Percentiles rank a stretch among this genome's conserved stretches.
Evolutionary conservation across 2,329 filamentous ascomycete species (phyloP).

Genomic region (Paraphaeosphaeria sporulosa): DNA sequence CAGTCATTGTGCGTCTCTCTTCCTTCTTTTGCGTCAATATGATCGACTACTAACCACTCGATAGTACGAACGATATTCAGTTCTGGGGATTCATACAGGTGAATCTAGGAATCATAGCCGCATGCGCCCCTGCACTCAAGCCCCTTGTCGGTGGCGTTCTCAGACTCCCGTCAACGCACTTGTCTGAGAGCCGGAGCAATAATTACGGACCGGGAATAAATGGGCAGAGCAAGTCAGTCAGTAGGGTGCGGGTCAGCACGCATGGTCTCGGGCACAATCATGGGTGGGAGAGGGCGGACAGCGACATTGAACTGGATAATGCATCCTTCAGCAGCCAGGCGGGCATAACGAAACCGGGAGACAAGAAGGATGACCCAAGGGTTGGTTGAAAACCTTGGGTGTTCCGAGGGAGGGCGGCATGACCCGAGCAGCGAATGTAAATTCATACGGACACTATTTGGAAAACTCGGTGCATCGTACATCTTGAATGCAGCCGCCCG

Average conservation of each 20-base stretch:
- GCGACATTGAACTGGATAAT: constrained; percentile 1
- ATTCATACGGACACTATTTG: no score
- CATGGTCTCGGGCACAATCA: background rate
- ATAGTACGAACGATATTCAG: constrained; percentile 6
- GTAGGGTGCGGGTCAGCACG: background rate
- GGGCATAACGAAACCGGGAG: background rate
- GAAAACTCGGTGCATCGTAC: no score
- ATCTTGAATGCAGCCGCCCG: no score
- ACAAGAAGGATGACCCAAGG: background rate
- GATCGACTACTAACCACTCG: background rate
- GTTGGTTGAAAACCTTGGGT: no score
- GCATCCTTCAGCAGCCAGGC: background rate
- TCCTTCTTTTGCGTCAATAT: no score
- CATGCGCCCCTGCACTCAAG: constrained; percentile 2
- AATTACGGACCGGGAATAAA: background rate
- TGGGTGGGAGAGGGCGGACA: background rate
- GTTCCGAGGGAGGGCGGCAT: no score
- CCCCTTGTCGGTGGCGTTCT: background rate
- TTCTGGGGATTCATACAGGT: constrained; percentile 4
- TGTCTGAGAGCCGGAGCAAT: background rate
- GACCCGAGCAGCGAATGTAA: no score
- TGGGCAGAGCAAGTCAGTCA: background rate
- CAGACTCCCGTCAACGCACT: background rate
- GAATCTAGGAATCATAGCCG: constrained; percentile 1
- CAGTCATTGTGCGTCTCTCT: background rate